These are phyloP conservation scores for Tetracladium setigerum DNA, from an alignment of 495 filamentous ascomycete species.

Conservation along the genomic window DNA sequence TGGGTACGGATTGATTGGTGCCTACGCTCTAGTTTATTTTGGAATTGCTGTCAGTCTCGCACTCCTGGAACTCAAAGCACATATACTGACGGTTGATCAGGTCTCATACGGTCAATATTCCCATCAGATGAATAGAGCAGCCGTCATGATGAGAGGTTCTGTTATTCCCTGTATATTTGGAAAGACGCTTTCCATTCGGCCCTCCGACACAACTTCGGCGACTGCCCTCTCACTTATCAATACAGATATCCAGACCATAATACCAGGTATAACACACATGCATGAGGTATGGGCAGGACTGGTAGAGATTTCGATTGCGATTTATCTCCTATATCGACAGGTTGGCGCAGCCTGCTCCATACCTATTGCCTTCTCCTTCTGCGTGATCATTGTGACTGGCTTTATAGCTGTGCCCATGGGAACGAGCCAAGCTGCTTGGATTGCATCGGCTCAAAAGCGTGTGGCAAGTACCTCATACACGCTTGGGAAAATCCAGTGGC, in stretches of 20 bases:
- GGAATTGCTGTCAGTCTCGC: slow-evolving; percentile 43
- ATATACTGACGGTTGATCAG: too few relatives aligned
- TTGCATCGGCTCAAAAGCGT: slow-evolving; percentile 32
- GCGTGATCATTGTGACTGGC: slow-evolving; percentile 17
- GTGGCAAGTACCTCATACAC: slow-evolving; percentile 26
- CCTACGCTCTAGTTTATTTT: slow-evolving; percentile 50
- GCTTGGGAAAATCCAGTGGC: slow-evolving; percentile 37
- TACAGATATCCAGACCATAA: slow-evolving; percentile 22
- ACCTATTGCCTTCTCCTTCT: slow-evolving; percentile 18
- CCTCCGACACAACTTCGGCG: slow-evolving; percentile 5
- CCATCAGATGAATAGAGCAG: too few relatives aligned
- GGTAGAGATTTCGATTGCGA: slow-evolving; percentile 14
- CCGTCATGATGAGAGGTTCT: too few relatives aligned
- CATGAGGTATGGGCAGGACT: slow-evolving; percentile 19
- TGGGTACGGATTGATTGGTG: slow-evolving; percentile 58
- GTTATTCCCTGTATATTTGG: too few relatives aligned
- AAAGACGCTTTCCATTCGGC: not conserved
- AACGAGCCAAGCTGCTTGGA: slow-evolving; percentile 33
- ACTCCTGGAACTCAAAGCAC: too few relatives aligned
- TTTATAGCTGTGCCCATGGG: slow-evolving; percentile 9
- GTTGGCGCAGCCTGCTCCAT: slow-evolving; percentile 6
- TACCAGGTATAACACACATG: not conserved
- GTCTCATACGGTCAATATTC: too few relatives aligned
- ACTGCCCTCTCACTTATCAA: slow-evolving; percentile 25
- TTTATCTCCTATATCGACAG: slow-evolving; percentile 13